Conservation (phyloP, 768 basidiomycete species). For the Russula brevipes region DNA sequence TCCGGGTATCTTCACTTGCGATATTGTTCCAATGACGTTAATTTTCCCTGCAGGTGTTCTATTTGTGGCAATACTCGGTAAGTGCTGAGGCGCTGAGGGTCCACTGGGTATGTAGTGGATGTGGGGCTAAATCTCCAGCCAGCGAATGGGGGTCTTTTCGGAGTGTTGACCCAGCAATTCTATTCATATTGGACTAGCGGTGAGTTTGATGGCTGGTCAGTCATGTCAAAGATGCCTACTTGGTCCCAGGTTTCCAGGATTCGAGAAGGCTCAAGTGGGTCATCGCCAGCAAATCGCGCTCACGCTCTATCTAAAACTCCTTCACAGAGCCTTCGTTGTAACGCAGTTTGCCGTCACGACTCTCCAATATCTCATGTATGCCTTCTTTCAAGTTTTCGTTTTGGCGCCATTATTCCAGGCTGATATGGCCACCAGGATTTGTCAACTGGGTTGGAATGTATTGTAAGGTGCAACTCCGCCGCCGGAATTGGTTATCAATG, state of each 20-base stretch:
- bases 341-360: neutral
- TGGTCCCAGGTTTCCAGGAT: neutral
- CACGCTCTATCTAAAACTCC: neutral
- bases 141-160: constrained; percentile 6
- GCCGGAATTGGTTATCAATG: neutral
- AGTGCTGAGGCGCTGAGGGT: neutral
- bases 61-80: constrained; percentile 2
- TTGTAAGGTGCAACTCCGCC: neutral
- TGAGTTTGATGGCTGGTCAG: neutral
- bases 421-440: neutral
- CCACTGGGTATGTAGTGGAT: neutral
- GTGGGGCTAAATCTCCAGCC: neutral
- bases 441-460: neutral
- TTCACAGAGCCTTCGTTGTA: neutral
- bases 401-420: neutral
- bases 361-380: neutral
- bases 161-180: constrained; percentile 2
- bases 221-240: neutral
- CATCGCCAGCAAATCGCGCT: too few relatives aligned
- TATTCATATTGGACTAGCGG: constrained; percentile 2
- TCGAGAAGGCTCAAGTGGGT: neutral
- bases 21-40: neutral
- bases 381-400: too few relatives aligned
- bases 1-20: neutral
- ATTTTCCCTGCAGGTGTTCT: neutral